Percentiles rank a stretch among this genome's conserved stretches.
These are phyloP conservation scores for Candida parachauliodes DNA, from an alignment of 805 yeast species.

Conservation along the genomic window DNA sequence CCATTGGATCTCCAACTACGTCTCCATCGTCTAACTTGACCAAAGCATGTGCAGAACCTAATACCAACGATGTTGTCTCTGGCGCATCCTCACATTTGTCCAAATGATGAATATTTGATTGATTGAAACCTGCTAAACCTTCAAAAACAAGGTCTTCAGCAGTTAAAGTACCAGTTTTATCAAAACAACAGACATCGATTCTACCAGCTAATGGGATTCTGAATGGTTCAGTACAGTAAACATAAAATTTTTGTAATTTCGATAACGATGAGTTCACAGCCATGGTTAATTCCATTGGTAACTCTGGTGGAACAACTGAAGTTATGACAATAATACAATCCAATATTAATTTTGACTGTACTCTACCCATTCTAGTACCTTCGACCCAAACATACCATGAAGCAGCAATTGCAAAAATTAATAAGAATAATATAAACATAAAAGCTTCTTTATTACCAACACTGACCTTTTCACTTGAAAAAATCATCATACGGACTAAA, in stretches of 20 bases:
- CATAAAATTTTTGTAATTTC: constrained; percentile 80
- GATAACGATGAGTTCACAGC: constrained; percentile 92
- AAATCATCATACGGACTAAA: constrained; percentile 95
- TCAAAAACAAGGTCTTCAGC: constrained; percentile 96
- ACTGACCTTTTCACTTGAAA: constrained; percentile 92
- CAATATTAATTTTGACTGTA: constrained; percentile 86
- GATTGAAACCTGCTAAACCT: constrained; percentile 83
- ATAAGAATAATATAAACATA: constrained; percentile 83
- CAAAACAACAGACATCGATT: constrained; percentile 97
- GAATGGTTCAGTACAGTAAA: constrained; percentile 97
- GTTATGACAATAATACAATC: constrained; percentile 96
- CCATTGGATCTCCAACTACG: constrained; percentile 99
- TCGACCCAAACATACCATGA: constrained; percentile 98
- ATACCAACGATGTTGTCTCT: constrained; percentile 58
- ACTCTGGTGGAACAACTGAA: constrained; percentile 97
- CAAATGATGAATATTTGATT: constrained; percentile 51
- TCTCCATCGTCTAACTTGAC: constrained; percentile 95
- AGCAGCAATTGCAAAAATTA: constrained; percentile 90
- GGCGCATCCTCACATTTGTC: constrained; percentile 63
- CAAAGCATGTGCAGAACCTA: constrained; percentile 95
- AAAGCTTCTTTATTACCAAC: constrained; percentile 95
- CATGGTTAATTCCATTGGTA: constrained; percentile 98
- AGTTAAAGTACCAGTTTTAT: constrained; percentile 96
- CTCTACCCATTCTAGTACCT: constrained; percentile 93
- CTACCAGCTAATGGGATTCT: constrained; percentile 97